Evolutionary conservation across 495 filamentous ascomycete species (phyloP), one percentile per base, ranked within the genome.

Genomic region (Oidiodendron maius): DNA sequence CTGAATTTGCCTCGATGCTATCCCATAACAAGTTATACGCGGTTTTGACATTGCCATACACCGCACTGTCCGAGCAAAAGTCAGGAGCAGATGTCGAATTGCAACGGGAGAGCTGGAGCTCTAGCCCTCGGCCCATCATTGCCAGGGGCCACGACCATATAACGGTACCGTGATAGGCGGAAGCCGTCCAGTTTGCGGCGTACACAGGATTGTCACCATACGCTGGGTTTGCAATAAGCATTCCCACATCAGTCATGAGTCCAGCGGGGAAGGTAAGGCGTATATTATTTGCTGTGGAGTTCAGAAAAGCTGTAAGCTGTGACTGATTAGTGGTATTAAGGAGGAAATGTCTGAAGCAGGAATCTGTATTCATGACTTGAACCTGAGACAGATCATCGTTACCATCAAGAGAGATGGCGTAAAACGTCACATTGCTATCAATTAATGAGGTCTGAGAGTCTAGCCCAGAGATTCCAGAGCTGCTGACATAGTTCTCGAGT

Each of bases 111-210:
- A 71, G 60, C 46, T 72, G 71, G 20, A 58, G 56, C 46, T 73
- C 68, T 9, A 85, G 57, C 0, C 81, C 81, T 18, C 65, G 67
- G 0, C 72, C 80, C 75, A 82, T 81, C 78, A 84, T 82, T 3
- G 79, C 76, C 21, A 83, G 64, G 30, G 72, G 81, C 78, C 80
- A 85, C 45, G 70, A 68, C 80, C 81, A 84, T 6, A 85, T 68
- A 0, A 85, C 81, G 0, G 80, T 81, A 0, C 81, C 81, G 51
- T 85, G 81, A 48, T 84, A 85, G 0, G 76, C 76, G 24, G 64
- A 64, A 4, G 67, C 75, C 0, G 75, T 78, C 47, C 67, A 85
- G 46, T 80, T 79, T 3, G 52, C 61, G 4, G 71, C 67, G 26
- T 76, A 72, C 5, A 64, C 68, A 0, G 69, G 63, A 32, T 72